These are phyloP conservation scores for Nicotiana rustica DNA, from an alignment of 305 asterid genomes.

Conservation along the genomic window DNA sequence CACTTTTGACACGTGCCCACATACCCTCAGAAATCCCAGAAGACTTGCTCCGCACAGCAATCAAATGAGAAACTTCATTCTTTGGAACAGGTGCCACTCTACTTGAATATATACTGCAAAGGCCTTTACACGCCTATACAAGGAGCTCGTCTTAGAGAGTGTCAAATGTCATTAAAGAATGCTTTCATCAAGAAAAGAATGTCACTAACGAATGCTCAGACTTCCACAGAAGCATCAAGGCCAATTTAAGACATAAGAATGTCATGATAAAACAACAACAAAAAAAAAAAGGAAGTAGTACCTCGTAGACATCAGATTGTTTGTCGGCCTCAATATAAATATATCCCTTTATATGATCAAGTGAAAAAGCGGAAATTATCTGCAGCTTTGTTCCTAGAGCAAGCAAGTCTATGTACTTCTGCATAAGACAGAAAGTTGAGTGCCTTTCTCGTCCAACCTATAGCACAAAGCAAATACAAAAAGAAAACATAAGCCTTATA, in stretches of 20 bases:
- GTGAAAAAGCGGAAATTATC: slow-evolving; percentile 82
- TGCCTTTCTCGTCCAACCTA: slow-evolving; percentile 93
- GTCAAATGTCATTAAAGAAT: slow-evolving; percentile 33
- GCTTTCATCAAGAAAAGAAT: neutral
- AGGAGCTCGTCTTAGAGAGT: slow-evolving; percentile 34
- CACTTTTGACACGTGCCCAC: slow-evolving; percentile 98
- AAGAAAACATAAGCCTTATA: slow-evolving; percentile 17
- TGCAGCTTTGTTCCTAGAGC: slow-evolving; percentile 73
- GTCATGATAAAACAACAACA: neutral
- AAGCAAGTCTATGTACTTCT: slow-evolving; percentile 73
- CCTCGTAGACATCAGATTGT: slow-evolving; percentile 84
- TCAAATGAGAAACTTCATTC: slow-evolving; percentile 67
- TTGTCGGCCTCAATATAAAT: slow-evolving; percentile 84
- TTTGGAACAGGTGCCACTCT: slow-evolving; percentile 64
- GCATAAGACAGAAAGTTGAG: slow-evolving; percentile 95
- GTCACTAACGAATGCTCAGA: slow-evolving; percentile 7
- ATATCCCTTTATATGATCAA: slow-evolving; percentile 84
- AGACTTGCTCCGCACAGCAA: slow-evolving; percentile 67
- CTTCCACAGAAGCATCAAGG: slow-evolving; percentile 13
- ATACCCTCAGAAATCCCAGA: slow-evolving; percentile 72
- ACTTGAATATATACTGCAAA: slow-evolving; percentile 68
- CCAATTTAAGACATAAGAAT: slow-evolving; percentile 24
- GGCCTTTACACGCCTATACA: slow-evolving; percentile 86
- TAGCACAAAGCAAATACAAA: slow-evolving; percentile 37
- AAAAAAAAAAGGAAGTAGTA: slow-evolving; percentile 41